Percentiles rank a stretch among this genome's conserved stretches.
Conservation (phyloP, 345 rosid species). For the Camelina hispida region DNA sequence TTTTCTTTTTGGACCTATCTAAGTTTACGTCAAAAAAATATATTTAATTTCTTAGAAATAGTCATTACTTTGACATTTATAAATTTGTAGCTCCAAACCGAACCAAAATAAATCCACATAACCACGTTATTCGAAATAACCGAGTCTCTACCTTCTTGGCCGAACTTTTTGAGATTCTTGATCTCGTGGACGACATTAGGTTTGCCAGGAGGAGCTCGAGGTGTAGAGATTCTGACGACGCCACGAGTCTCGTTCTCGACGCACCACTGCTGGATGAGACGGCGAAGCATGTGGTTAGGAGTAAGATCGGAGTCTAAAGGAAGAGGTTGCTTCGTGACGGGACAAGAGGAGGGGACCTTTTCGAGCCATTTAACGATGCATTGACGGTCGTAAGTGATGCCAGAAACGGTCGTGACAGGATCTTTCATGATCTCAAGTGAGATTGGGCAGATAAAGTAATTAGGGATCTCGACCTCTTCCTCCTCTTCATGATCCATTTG, state of each 20-base stretch:
- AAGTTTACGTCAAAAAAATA: not conserved
- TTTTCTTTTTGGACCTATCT: too few species aligned
- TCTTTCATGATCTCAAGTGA: constrained; percentile 88
- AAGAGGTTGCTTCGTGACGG: constrained; percentile 68
- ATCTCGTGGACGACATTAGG: constrained; percentile 48
- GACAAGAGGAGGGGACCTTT: constrained; percentile 51
- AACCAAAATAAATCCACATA: not conserved
- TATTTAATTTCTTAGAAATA: not conserved
- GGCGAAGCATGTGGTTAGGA: constrained; percentile 77
- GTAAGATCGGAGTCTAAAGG: constrained; percentile 64
- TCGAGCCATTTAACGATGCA: constrained; percentile 79
- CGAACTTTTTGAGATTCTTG: constrained; percentile 38
- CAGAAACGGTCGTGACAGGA: constrained; percentile 75
- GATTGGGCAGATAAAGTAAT: constrained; percentile 77
- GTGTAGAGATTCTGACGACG: constrained; percentile 60
- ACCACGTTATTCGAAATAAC: not conserved
- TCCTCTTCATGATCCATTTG: constrained; percentile 40
- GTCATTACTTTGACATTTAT: not conserved
- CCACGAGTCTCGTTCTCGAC: constrained; percentile 57
- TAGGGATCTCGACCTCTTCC: constrained; percentile 66
- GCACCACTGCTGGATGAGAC: constrained; percentile 76
- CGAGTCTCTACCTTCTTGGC: constrained; percentile 22
- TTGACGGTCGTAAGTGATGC: constrained; percentile 85
- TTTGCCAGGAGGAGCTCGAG: constrained; percentile 53
- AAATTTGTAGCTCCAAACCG: constrained; percentile 5